phyloP scores from a whole-genome alignment of 2,329 filamentous ascomycete species.

The Colletotrichum plurivorum region DNA sequence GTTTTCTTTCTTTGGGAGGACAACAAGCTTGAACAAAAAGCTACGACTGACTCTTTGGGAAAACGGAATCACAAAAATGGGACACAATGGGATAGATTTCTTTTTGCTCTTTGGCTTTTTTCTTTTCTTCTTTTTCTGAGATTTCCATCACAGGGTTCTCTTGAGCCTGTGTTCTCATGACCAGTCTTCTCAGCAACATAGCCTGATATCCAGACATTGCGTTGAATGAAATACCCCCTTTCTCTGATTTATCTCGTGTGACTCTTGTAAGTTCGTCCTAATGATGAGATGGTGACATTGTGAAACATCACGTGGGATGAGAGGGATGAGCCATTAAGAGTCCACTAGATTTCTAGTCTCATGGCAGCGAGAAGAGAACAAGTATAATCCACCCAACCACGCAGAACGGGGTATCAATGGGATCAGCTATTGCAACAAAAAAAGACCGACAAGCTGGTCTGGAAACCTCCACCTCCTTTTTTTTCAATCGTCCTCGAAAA shows the following conservation, averaged over 20 bases:
- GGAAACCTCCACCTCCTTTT: background rate
- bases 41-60: no score
- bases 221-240: background rate
- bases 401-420: conserved; percentile 35
- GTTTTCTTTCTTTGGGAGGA: no score
- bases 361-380: background rate
- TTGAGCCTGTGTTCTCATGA: background rate
- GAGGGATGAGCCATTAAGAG: background rate
- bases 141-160: background rate
- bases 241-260: background rate
- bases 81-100: background rate
- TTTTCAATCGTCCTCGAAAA: background rate
- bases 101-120: background rate
- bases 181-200: no score
- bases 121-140: background rate
- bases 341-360: background rate
- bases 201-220: background rate
- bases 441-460: background rate
- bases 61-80: no score
- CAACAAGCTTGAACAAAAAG: no score
- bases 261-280: no score
- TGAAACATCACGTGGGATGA: no score
- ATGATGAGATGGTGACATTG: no score
- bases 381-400: conserved; percentile 21
- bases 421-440: conserved; percentile 25